A percentile compares a stretch with the other conserved stretches of the same genome.
Evolutionary conservation across 2,329 filamentous ascomycete species (phyloP).

Genomic region (Penicillium hordei): DNA sequence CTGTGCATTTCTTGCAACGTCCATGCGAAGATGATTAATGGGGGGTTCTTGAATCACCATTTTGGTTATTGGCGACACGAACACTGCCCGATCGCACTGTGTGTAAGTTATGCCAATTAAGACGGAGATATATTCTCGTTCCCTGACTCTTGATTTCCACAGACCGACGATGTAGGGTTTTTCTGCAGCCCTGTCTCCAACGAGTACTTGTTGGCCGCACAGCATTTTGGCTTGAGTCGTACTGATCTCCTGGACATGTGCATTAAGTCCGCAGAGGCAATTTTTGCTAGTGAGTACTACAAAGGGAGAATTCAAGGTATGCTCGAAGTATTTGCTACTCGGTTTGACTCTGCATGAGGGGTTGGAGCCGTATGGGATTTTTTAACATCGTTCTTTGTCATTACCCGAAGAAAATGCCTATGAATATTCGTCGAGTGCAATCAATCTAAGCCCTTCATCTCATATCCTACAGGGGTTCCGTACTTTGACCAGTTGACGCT

Average conservation of each 20-base stretch:
- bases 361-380: background rate
- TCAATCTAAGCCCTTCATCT: too few species aligned
- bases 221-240: conserved; percentile 63
- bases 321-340: conserved; percentile 24
- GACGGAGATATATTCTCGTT: background rate
- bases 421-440: too few species aligned
- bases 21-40: conserved; percentile 68
- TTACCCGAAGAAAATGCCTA: background rate
- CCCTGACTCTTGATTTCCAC: background rate
- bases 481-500: background rate
- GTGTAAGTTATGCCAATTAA: conserved; percentile 54
- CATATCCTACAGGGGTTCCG: too few species aligned
- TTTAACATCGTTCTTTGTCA: background rate
- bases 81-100: conserved; percentile 63
- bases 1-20: conserved; percentile 81
- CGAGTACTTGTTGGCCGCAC: conserved; percentile 71
- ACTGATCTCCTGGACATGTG: conserved; percentile 56
- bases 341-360: background rate
- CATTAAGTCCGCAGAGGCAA: conserved; percentile 61
- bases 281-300: conserved; percentile 66
- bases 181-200: conserved; percentile 75
- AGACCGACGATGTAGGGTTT: conserved; percentile 83
- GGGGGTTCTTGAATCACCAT: conserved; percentile 68
- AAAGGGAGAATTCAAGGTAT: conserved; percentile 39
- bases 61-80: conserved; percentile 70